Evolutionary conservation across 2,329 filamentous ascomycete genomes (phyloP).

Genomic region (Cercospora sp.): DNA sequence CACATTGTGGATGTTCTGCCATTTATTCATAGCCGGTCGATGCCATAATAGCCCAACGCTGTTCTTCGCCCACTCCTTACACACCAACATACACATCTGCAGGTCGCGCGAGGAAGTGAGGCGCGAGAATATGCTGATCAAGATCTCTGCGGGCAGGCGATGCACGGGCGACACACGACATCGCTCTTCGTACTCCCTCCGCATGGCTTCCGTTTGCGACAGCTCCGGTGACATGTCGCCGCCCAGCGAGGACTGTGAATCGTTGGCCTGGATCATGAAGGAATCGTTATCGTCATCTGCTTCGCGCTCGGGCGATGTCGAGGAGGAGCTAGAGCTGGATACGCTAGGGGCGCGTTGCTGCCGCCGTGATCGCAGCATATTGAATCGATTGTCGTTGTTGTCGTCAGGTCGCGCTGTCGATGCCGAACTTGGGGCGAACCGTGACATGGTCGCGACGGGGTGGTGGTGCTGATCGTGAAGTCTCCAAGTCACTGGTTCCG

Average conservation of each 20-base stretch:
- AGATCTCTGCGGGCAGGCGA: conserved; percentile 86
- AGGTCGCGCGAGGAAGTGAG: conserved; percentile 72
- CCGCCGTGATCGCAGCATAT: conserved; percentile 34
- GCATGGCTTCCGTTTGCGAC: conserved; percentile 67
- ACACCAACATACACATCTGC: conserved; percentile 89
- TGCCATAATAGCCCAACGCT: conserved; percentile 94
- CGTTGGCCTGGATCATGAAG: conserved; percentile 77
- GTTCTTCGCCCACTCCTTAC: conserved; percentile 87
- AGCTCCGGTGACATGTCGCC: conserved; percentile 58
- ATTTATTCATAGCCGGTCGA: conserved; percentile 84
- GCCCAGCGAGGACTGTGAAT: conserved; percentile 88
- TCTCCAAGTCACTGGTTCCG: not conserved
- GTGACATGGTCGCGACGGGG: not conserved
- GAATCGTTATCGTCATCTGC: conserved; percentile 94
- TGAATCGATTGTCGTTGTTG: not conserved
- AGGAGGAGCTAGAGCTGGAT: conserved; percentile 60
- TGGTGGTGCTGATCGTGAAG: not conserved
- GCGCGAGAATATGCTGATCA: conserved; percentile 89
- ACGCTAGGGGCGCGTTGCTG: conserved; percentile 37
- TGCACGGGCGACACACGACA: conserved; percentile 76
- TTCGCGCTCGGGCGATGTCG: conserved; percentile 71
- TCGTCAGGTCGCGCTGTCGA: not conserved
- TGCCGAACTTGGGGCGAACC: not conserved
- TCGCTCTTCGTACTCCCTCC: conserved; percentile 59
- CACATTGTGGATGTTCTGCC: conserved; percentile 77